Evolutionary conservation across 805 yeast genomes (phyloP).

Genomic region (Teunomyces barrocoloradensis): DNA sequence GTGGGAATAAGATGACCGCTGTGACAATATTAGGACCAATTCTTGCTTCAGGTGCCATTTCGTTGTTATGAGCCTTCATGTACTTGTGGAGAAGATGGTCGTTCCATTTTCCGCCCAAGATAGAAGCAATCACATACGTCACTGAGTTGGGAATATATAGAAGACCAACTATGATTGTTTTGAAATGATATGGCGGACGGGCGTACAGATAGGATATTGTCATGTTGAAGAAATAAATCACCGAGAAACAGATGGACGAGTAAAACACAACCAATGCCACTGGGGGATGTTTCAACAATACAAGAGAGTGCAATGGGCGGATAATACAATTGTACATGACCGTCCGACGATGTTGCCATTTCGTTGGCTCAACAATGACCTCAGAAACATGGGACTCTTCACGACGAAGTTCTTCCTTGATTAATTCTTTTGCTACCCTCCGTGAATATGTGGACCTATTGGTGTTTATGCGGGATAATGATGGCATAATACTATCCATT

Average conservation of each 20-base stretch:
- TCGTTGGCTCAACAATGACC: conserved; percentile 15
- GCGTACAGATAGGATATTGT: conserved; percentile 64
- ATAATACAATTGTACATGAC: conserved; percentile 47
- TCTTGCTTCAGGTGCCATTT: conserved; percentile 71
- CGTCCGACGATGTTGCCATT: conserved; percentile 19
- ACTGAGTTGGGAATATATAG: conserved; percentile 82
- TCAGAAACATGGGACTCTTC: conserved; percentile 12
- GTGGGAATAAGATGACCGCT: conserved; percentile 62
- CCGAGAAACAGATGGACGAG: conserved; percentile 70
- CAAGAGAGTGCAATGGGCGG: conserved; percentile 61
- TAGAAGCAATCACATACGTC: conserved; percentile 69
- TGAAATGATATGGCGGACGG: conserved; percentile 66
- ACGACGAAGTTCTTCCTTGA: conserved; percentile 20
- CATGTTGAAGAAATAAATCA: conserved; percentile 71
- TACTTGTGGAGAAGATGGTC: conserved; percentile 55
- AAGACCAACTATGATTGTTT: conserved; percentile 64
- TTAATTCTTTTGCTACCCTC: conserved; percentile 19
- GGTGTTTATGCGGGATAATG: conserved; percentile 35
- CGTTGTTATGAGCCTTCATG: conserved; percentile 60
- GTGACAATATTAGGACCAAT: conserved; percentile 68
- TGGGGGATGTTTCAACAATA: conserved; percentile 68
- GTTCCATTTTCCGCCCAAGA: conserved; percentile 80
- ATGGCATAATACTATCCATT: conserved; percentile 40
- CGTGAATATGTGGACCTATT: conserved; percentile 31
- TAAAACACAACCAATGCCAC: conserved; percentile 63